These are phyloP conservation scores for Cladophialophora yegresii DNA, from an alignment of 2,329 filamentous ascomycete genomes.

Conservation along the genomic window DNA sequence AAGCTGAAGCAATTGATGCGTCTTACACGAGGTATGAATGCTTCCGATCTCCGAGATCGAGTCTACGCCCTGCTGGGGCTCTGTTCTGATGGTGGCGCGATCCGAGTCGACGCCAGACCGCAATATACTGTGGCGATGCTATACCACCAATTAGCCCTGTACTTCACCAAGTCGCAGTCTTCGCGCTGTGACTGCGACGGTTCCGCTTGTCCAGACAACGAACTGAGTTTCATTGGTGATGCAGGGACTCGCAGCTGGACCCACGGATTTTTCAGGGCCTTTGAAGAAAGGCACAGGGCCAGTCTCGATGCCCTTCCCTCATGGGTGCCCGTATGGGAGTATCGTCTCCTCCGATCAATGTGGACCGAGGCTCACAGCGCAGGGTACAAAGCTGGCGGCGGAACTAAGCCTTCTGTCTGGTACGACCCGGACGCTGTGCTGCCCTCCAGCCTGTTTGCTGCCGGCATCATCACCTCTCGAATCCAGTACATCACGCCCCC, in stretches of 20 bases:
- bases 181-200: neutral
- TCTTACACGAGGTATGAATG: conserved; percentile 2
- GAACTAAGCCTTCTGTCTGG: neutral
- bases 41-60: neutral
- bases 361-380: neutral
- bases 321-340: conserved; percentile 1
- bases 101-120: neutral
- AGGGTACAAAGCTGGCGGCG: neutral
- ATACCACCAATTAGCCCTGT: conserved; percentile 1
- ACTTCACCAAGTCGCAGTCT: neutral
- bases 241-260: neutral
- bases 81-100: neutral
- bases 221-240: conserved; percentile 1
- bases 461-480: neutral
- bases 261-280: neutral
- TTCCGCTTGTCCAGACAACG: neutral
- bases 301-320: neutral
- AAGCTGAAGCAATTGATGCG: conserved; percentile 5
- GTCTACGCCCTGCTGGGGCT: neutral
- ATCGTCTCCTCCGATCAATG: neutral
- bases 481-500: neutral
- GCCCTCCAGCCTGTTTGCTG: neutral
- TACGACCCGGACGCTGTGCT: neutral
- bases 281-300: neutral
- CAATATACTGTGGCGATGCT: conserved; percentile 4